These are phyloP conservation scores for Pyrenopolyporus hunteri DNA, from an alignment of 495 filamentous ascomycete genomes.

Conservation along the genomic window DNA sequence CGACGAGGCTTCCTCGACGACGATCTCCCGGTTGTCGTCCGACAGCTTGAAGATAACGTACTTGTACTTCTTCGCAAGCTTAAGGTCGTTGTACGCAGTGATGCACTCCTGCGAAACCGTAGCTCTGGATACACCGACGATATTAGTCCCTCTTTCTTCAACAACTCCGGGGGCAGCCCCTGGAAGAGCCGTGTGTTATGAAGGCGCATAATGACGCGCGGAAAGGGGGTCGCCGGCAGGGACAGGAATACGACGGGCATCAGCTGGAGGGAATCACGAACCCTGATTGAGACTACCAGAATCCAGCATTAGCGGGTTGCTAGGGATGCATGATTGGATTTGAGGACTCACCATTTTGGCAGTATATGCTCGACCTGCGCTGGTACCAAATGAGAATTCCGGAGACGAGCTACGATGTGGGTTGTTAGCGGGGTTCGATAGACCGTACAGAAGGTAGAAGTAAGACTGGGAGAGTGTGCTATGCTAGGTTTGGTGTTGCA, in stretches of 20 bases:
- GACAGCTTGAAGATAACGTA: conserved; percentile 97
- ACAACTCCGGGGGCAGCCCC: conserved; percentile 10
- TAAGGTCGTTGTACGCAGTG: conserved; percentile 84
- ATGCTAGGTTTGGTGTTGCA: conserved; percentile 3
- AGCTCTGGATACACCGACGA: conserved; percentile 62
- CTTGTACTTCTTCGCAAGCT: conserved; percentile 85
- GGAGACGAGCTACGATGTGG: conserved; percentile 34
- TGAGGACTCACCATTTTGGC: conserved; percentile 34
- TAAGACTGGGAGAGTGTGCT: not conserved
- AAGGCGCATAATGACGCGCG: conserved; percentile 28
- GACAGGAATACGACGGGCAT: conserved; percentile 22
- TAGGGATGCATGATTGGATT: conserved; percentile 27
- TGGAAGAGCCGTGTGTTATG: conserved; percentile 20
- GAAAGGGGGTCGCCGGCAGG: conserved; percentile 15
- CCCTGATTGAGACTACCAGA: conserved; percentile 70
- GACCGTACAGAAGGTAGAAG: not conserved
- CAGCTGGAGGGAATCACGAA: conserved; percentile 51
- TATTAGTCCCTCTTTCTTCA: conserved; percentile 38
- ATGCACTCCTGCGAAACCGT: conserved; percentile 80
- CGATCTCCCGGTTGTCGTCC: conserved; percentile 89
- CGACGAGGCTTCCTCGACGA: conserved; percentile 72
- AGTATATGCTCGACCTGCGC: conserved; percentile 31
- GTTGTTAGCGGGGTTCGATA: conserved; percentile 37
- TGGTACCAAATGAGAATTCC: conserved; percentile 38
- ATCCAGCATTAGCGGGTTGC: conserved; percentile 14